phyloP scores from a whole-genome alignment of 352 stramenopile species.

The Phytophthora kernoviae region DNA sequence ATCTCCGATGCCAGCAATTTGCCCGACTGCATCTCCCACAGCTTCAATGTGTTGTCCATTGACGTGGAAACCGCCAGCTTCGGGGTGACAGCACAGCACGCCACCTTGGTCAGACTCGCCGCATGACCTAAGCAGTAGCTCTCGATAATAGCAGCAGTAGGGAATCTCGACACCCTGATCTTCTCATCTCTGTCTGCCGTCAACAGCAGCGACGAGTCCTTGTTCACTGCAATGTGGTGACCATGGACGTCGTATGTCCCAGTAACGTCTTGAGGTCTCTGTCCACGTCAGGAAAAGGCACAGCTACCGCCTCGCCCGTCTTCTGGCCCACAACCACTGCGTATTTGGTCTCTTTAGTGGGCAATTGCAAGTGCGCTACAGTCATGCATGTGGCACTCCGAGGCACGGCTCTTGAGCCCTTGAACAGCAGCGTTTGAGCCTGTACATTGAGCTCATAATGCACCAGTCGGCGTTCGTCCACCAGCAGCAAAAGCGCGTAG shows the following conservation, averaged over 20 bases:
- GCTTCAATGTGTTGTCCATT: slow-evolving; percentile 83
- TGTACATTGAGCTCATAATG: slow-evolving; percentile 71
- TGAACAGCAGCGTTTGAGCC: slow-evolving; percentile 42
- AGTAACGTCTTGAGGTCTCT: slow-evolving; percentile 76
- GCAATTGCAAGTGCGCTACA: slow-evolving; percentile 27
- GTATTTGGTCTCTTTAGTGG: slow-evolving; percentile 48
- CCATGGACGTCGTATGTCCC: slow-evolving; percentile 88
- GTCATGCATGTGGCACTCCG: slow-evolving; percentile 79
- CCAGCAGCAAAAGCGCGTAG: slow-evolving; percentile 59
- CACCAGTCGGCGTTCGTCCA: slow-evolving; percentile 75
- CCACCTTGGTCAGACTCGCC: slow-evolving; percentile 68
- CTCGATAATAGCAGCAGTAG: slow-evolving; percentile 70
- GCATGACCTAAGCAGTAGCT: slow-evolving; percentile 86
- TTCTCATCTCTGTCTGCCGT: slow-evolving; percentile 87
- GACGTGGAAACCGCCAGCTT: slow-evolving; percentile 73
- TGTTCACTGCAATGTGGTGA: slow-evolving; percentile 74
- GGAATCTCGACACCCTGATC: slow-evolving; percentile 84
- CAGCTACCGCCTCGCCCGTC: slow-evolving; percentile 79
- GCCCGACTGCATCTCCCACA: slow-evolving; percentile 65
- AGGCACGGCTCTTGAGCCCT: slow-evolving; percentile 49
- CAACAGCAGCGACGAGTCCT: slow-evolving; percentile 61
- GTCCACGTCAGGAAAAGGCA: slow-evolving; percentile 73
- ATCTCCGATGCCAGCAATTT: slow-evolving; percentile 58
- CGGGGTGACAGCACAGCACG: slow-evolving; percentile 43
- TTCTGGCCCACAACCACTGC: slow-evolving; percentile 80